These are phyloP conservation scores for Hymenoscyphus salicellus DNA, from an alignment of 2,329 filamentous ascomycete species.

Conservation along the genomic window DNA sequence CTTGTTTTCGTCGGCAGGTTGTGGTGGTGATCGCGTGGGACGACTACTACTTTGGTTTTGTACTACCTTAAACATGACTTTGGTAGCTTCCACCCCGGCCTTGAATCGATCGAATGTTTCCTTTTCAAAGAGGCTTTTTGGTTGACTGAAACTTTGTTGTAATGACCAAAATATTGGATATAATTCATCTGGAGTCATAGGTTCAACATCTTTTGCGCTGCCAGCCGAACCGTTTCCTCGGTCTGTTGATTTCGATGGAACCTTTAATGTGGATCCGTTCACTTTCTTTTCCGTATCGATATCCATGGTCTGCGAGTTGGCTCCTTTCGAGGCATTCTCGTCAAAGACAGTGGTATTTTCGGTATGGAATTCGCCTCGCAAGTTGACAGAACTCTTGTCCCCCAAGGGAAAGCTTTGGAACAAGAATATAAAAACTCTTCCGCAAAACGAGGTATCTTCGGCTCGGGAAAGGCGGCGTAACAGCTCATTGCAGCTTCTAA, in stretches of 20 bases:
- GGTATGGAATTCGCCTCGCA: constrained; percentile 90
- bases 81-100: constrained; percentile 57
- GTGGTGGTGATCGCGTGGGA: constrained; percentile 41
- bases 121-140: constrained; percentile 73
- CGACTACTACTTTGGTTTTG: constrained; percentile 46
- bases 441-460: constrained; percentile 95
- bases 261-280: constrained; percentile 23
- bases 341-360: constrained; percentile 92
- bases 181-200: constrained; percentile 65
- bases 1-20: constrained; percentile 57
- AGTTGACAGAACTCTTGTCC: constrained; percentile 95
- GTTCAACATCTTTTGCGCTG: constrained; percentile 46
- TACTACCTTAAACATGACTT: constrained; percentile 73
- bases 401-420: constrained; percentile 97
- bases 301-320: constrained; percentile 58
- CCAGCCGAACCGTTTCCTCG: constrained; percentile 27
- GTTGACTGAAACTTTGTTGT: constrained; percentile 88
- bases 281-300: constrained; percentile 52
- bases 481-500: constrained; percentile 93
- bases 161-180: constrained; percentile 95
- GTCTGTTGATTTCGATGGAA: constrained; percentile 22
- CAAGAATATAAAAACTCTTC: constrained; percentile 95
- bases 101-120: constrained; percentile 66
- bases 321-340: constrained; percentile 43
- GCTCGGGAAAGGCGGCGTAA: constrained; percentile 90